phyloP scores from a whole-genome alignment of 495 filamentous ascomycete genomes.

The Podospora fimiseda region DNA sequence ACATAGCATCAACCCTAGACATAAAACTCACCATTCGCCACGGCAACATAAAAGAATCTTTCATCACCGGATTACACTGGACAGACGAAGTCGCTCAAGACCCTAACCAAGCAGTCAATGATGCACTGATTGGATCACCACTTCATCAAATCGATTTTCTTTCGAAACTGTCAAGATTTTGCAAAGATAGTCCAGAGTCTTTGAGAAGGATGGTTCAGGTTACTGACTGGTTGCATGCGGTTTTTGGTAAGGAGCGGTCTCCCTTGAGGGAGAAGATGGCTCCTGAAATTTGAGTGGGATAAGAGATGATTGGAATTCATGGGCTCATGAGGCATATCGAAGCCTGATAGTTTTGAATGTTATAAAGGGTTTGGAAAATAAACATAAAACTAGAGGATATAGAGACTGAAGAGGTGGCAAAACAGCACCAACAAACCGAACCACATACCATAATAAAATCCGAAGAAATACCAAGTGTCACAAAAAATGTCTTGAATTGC shows the following conservation, averaged over 20 bases:
- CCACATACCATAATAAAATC: too few relatives aligned
- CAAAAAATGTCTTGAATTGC: too few relatives aligned
- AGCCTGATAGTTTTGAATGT: too few relatives aligned
- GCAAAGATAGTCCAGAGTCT: not conserved
- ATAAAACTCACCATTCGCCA: slow-evolving; percentile 34
- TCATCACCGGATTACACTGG: slow-evolving; percentile 13
- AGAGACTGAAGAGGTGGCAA: too few relatives aligned
- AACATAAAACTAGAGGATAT: too few relatives aligned
- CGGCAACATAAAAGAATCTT: slow-evolving; percentile 31
- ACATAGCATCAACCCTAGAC: slow-evolving; percentile 4
- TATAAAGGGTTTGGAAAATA: too few relatives aligned
- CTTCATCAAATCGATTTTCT: not conserved
- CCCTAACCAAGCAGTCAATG: slow-evolving; percentile 13
- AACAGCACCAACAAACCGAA: too few relatives aligned
- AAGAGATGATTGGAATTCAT: too few relatives aligned
- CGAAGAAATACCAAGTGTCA: too few relatives aligned
- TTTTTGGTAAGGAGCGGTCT: slow-evolving; percentile 25
- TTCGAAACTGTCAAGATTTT: not conserved
- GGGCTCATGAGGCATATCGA: too few relatives aligned
- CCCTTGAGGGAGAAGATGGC: not conserved
- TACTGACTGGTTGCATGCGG: slow-evolving; percentile 31
- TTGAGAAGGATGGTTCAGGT: slow-evolving; percentile 4
- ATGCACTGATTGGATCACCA: slow-evolving; percentile 18
- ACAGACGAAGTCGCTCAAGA: slow-evolving; percentile 8
- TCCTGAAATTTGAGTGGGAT: too few relatives aligned